Evolutionary conservation across 2,329 filamentous ascomycete species (phyloP), one percentile per base, ranked within the genome.

Genomic region (Sporothrix curviconia): DNA sequence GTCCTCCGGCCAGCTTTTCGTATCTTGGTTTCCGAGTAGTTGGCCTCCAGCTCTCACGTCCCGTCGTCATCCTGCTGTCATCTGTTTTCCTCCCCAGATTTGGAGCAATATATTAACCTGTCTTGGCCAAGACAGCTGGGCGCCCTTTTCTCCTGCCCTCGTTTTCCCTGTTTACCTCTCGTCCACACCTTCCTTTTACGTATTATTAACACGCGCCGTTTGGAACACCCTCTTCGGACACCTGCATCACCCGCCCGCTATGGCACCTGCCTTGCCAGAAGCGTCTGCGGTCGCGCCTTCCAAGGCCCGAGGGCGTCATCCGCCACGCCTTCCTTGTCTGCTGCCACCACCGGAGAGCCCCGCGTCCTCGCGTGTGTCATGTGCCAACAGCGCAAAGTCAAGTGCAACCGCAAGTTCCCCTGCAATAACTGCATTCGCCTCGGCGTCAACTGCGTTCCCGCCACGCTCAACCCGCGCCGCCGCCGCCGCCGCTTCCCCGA

Each of bases 341-440:
- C 39, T 11, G 30, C 42, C 11, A 30, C 30, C 3, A 9, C 39
- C 19, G n/a, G 74, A 65, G 68, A 70, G 11, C 68, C 69, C 22
- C 70, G 78, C 61, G 72, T 80, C 42, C 68, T 81, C 56, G 77
- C 78, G 17, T 81, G 79, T 63, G 77, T 79, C 37, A 70, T 82
- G 40, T 83, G 80, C 65, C 80, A 83, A 66, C 78, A 79, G 66
- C 76, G 80, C 64, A 83, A 83, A 70, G 82, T 83, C 67, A 82
- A 81, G 66, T 84, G 81, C 69, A 79, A 83, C 64, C 76, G 80
- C 61, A 77, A 74, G 49, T 80, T 76, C 28, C 81, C 80, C 11
- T 83, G 81, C 66, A 76, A 78, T 57, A 82, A 83, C 63, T 83
- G 80, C 63, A 70, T 47, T 9, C 52, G 53, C 17, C 11, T 39